Evolutionary conservation across 495 filamentous ascomycete genomes (phyloP).

Genomic region (Penicillium tannophilum): DNA sequence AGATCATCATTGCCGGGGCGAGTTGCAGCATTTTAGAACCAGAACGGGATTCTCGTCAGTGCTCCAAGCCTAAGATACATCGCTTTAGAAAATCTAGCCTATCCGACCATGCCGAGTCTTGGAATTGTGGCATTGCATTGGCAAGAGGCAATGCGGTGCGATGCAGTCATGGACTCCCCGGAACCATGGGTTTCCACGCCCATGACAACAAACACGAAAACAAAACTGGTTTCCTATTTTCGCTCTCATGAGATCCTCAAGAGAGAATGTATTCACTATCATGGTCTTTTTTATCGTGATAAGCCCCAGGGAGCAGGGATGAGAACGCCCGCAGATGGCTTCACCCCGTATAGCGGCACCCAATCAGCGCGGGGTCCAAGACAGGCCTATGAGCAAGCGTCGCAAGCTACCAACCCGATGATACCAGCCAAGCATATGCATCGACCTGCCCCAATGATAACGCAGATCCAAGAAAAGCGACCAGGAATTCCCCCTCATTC

Average conservation of each 20-base stretch:
- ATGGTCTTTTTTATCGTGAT: background rate
- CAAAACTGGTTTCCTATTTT: background rate
- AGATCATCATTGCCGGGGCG: background rate
- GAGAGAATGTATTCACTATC: background rate
- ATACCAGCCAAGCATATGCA: slow-evolving; percentile 22
- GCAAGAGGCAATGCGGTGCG: slow-evolving; percentile 10
- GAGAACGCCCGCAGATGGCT: background rate
- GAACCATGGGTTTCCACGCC: slow-evolving; percentile 17
- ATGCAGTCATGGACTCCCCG: slow-evolving; percentile 19
- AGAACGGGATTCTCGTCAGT: too few species aligned
- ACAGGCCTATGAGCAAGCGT: slow-evolving; percentile 9
- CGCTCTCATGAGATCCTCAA: background rate
- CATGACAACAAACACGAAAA: background rate
- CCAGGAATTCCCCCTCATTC: slow-evolving; percentile 16
- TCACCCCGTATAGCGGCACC: background rate
- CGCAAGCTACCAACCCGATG: slow-evolving; percentile 11
- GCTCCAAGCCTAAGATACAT: too few species aligned
- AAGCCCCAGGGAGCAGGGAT: background rate
- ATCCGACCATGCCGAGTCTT: slow-evolving; percentile 21
- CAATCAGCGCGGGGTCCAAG: slow-evolving; percentile 14
- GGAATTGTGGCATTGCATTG: slow-evolving; percentile 21
- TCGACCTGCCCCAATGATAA: slow-evolving; percentile 24
- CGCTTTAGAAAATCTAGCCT: background rate
- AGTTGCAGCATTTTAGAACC: too few species aligned
- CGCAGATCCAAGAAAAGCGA: slow-evolving; percentile 10